Evolutionary conservation across 305 asterid species (phyloP).

Genomic region (Fraxinus dipetala): DNA sequence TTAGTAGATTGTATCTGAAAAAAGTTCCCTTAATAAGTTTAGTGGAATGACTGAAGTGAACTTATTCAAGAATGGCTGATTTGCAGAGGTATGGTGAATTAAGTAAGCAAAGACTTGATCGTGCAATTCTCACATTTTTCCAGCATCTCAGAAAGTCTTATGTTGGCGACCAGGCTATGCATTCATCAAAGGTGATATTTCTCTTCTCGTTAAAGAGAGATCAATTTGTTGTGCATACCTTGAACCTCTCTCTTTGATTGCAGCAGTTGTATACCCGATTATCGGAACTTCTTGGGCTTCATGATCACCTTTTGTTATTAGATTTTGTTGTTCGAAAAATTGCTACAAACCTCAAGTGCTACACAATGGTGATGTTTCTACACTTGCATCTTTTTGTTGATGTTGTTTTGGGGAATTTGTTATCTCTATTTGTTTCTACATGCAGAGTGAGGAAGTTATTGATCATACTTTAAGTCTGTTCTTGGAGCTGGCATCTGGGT

Average conservation of each 20-base stretch:
- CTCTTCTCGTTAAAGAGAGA: conserved; percentile 14
- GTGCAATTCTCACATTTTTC: conserved; percentile 88
- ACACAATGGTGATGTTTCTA: conserved; percentile 58
- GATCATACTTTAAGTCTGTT: conserved; percentile 88
- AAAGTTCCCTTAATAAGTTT: conserved; percentile 10
- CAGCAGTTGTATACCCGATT: conserved; percentile 95
- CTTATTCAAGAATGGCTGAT: conserved; percentile 14
- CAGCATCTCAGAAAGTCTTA: conserved; percentile 88
- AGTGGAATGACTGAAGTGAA: conserved; percentile 30
- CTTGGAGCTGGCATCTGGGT: conserved; percentile 98
- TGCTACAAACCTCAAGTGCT: conserved; percentile 87
- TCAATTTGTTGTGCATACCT: conserved; percentile 22
- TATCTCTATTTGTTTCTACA: conserved; percentile 27
- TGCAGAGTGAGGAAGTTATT: conserved; percentile 90
- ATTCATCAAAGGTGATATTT: conserved; percentile 80
- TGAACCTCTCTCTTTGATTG: conserved; percentile 41
- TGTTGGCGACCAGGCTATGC: conserved; percentile 98
- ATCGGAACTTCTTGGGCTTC: conserved; percentile 93
- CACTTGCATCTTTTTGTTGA: conserved; percentile 17
- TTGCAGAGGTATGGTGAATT: conserved; percentile 82
- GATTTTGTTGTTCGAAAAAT: conserved; percentile 81
- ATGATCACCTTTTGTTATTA: conserved; percentile 86
- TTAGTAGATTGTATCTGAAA: conserved; percentile 13
- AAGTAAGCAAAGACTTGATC: conserved; percentile 94
- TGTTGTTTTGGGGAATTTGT: conserved; percentile 17